Evolutionary conservation across 2,329 filamentous ascomycete genomes (phyloP), one percentile per base, ranked within the genome.

Genomic region (Penicillium sp.): DNA sequence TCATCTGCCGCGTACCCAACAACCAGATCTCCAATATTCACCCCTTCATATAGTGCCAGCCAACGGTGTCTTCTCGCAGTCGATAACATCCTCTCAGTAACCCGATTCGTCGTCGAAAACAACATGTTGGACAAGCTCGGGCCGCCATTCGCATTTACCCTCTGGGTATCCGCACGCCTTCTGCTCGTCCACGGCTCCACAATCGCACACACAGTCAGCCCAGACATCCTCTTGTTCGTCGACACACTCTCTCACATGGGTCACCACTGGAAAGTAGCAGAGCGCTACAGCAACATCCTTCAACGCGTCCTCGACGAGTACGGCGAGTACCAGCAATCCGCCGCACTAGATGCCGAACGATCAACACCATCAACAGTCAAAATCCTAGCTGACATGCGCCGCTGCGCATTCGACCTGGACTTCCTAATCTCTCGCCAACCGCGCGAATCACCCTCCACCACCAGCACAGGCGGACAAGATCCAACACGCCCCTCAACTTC

Each of bases 1-100:
- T 96, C 91, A 0, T 96, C 91, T 1, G 91, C 92, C 5, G 92
- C 91, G 2, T 97, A 96, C 70, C 92, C 92, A 3, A 95, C 91
- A 4, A 94, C 90, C 3, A 83, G 90, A 26, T 96, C 90, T 1
- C 87, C 88, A 10, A 92, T 96, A 46, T 97, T 96, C 74, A 92
- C 89, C 0, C 90, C 91, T 0, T 95, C 90, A 0, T 95, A 90
- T 70, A 89, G 86, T 62, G 92, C 92, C 24, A 89, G 85, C 47
- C 90, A 96, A 67, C 81, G 89, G 34, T 96, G 92, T 65, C 84
- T 92, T 53, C 83, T 83, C 3, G 91, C 92, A 1, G 92, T 95
- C 8, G 88, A 92, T 66, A 89, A 89, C 63, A 90, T 96, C 52
- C 85, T 88, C 30, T 85, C 87, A 0, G 80, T 96, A 1, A 88